Base-by-base conservation (phyloP, 129 eudicot species). In the Pittosporum tobira region DNA sequence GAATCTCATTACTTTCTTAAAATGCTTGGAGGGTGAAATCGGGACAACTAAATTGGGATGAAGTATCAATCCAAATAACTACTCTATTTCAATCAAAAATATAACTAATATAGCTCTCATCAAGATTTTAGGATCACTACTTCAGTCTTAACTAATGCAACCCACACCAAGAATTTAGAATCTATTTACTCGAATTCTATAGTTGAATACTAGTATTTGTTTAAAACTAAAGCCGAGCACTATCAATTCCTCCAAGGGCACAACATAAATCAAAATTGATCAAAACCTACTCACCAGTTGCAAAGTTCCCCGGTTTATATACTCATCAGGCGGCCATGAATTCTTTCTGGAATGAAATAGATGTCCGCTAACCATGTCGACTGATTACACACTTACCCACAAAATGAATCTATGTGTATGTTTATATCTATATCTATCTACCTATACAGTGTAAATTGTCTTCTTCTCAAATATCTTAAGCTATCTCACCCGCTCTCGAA, bases 241-340 rank as follows among this genome's bases (percentile, higher is more conserved):
- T 1, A 34, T 34, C 40, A 34, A 34, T 34, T 34, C 6, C 40
- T 34, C 40, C 40, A 34, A 7, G 38, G 19, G 5, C 38, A 53
- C 18, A 34, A 53, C 23, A 53, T 53, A 6, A 28, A 20, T 34
- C 6, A 42, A 23, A 42, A 55, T 53, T 16, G 11, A 48, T 3
- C 22, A 29, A 40, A 68, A 9, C 28, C 61, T 53, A 12, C 82
- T 76, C 42, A 84, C 98, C 87, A 90, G 74, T 59, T 90, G 94
- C 78, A 86, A 71, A 50, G 81, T 80, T 1, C 82, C 66, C 47
- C 80, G 79, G 64, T 57, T 78, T 20, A 90, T 66, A 59, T 90
- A 90, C 65, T 90, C 98, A 52, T 83, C 81, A 12, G 95, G 87
- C 23, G 98, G 95, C 98, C 98, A 90, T 31, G 98, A 78, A 79